phyloP scores from a whole-genome alignment of 768 basidiomycete genomes.

The Leccinum ochraceum region DNA sequence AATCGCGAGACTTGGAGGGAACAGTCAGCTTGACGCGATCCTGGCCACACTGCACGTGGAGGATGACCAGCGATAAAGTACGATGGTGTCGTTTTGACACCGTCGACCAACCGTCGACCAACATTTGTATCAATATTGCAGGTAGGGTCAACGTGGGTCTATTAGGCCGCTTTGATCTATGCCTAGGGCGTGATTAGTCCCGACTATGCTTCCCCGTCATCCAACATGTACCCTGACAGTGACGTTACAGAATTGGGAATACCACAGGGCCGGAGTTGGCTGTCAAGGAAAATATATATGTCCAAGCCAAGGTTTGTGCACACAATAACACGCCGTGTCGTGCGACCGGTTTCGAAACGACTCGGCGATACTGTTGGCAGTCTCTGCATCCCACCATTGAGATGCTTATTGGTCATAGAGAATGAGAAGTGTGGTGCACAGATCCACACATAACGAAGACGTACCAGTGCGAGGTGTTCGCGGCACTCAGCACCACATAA shows the following conservation, averaged over 20 bases:
- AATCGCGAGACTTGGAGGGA: slow-evolving; percentile 77
- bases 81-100: neutral
- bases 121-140: neutral
- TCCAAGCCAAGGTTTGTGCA: no score
- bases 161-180: neutral
- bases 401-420: neutral
- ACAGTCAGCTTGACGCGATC: slow-evolving; percentile 57
- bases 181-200: no score
- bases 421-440: neutral
- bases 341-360: no score
- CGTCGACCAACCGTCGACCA: neutral
- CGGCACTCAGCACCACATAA: neutral
- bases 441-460: neutral
- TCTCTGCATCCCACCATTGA: neutral
- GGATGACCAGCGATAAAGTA: slow-evolving; percentile 8
- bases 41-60: slow-evolving; percentile 54
- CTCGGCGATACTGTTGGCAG: no score
- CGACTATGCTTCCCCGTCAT: neutral
- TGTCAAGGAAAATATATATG: no score
- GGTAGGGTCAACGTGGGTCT: neutral
- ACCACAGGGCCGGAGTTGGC: no score
- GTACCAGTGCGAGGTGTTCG: neutral
- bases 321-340: no score
- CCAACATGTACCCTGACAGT: neutral
- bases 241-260: neutral